Evolutionary conservation across 2,329 filamentous ascomycete genomes (phyloP).

Genomic region (Stylonectria norvegica): DNA sequence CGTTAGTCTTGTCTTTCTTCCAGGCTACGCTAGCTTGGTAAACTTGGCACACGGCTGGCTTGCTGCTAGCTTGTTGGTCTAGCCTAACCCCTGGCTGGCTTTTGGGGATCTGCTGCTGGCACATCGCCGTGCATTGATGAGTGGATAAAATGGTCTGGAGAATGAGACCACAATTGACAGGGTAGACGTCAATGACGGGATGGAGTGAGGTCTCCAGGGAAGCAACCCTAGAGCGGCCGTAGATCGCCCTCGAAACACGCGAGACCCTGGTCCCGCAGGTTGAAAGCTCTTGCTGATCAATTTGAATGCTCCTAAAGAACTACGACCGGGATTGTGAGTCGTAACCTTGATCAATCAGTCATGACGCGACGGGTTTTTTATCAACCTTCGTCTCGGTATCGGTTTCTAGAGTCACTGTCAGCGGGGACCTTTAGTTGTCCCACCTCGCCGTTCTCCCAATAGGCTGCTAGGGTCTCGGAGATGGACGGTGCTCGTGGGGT

Average conservation of each 20-base stretch:
- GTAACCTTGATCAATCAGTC: conserved; percentile 6
- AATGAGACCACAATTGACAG: conserved; percentile 17
- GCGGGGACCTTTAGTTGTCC: conserved; percentile 17
- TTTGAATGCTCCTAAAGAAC: too few relatives aligned
- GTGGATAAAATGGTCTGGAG: conserved; percentile 10
- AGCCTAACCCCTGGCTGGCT: conserved; percentile 22
- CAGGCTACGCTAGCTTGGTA: conserved; percentile 15
- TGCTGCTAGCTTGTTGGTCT: conserved; percentile 20
- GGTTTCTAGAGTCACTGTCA: conserved; percentile 14
- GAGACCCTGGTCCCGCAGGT: conserved; percentile 1
- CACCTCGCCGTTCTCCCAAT: conserved; percentile 10
- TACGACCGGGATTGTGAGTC: not conserved
- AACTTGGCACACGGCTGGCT: conserved; percentile 29
- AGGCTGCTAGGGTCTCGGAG: conserved; percentile 10
- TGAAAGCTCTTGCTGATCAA: too few relatives aligned
- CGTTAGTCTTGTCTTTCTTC: conserved; percentile 10
- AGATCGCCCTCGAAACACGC: conserved; percentile 1
- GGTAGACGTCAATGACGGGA: conserved; percentile 4
- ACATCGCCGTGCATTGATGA: conserved; percentile 18
- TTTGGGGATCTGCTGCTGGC: conserved; percentile 17
- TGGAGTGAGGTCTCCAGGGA: conserved; percentile 1
- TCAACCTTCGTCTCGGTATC: not conserved
- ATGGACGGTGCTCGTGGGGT: conserved; percentile 1
- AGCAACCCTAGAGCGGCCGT: not conserved
- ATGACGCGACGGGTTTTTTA: conserved; percentile 3